A percentile compares a stretch with the other conserved stretches of the same genome.
These are phyloP conservation scores for Eucommia ulmoides DNA, from an alignment of 257 asterid genomes.

Conservation along the genomic window DNA sequence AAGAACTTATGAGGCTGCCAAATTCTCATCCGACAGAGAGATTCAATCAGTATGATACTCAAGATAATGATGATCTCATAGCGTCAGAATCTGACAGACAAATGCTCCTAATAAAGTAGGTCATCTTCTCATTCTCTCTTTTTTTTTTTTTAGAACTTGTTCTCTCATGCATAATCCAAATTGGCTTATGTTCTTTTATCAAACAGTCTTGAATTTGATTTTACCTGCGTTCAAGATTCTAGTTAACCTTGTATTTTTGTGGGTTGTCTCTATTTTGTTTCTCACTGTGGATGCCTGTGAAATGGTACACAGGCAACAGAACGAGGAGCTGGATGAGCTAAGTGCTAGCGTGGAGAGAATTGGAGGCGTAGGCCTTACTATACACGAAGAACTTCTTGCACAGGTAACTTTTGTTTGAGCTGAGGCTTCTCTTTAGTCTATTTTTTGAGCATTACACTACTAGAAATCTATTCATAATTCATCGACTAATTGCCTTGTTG, in stretches of 20 bases:
- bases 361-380: constrained; percentile 94
- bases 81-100: constrained; percentile 90
- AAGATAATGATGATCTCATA: constrained; percentile 64
- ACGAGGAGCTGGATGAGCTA: constrained; percentile 77
- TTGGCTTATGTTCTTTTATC: no score
- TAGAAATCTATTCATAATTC: no score
- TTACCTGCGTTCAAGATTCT: no score
- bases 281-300: constrained; percentile 3
- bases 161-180: no score
- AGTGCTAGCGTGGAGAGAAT: constrained; percentile 84
- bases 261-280: constrained; percentile 4
- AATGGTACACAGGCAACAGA: constrained; percentile 45
- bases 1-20: constrained; percentile 85
- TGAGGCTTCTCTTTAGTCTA: no score
- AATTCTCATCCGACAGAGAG: constrained; percentile 47
- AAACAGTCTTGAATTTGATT: no score
- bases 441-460: no score
- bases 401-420: constrained; percentile 40
- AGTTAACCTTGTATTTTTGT: no score
- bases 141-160: constrained; percentile 1
- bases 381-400: constrained; percentile 90
- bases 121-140: neutral
- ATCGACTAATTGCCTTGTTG: no score
- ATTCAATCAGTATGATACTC: constrained; percentile 35
- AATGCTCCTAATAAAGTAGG: constrained; percentile 75